Conservation (phyloP, 495 filamentous ascomycete species). For the Oidiodendron maius region DNA sequence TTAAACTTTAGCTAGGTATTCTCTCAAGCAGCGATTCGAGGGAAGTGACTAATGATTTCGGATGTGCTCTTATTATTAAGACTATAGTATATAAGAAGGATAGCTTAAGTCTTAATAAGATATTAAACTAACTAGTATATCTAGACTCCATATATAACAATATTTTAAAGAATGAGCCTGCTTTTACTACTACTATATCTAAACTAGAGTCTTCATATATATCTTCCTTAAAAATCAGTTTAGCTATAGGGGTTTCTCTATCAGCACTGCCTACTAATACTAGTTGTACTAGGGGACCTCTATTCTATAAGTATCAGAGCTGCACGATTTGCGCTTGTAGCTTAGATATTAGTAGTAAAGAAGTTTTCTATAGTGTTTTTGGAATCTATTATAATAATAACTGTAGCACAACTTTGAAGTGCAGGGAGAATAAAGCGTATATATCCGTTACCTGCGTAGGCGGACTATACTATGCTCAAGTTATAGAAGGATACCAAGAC, state of each 20-base stretch:
- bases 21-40: no score
- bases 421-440: neutral
- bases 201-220: no score
- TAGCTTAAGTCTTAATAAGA: slow-evolving; percentile 1
- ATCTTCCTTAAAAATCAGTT: neutral
- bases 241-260: neutral
- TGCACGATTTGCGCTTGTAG: neutral
- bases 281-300: neutral
- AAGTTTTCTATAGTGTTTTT: neutral
- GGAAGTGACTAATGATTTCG: no score
- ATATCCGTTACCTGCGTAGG: neutral
- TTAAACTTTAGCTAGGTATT: no score
- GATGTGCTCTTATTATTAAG: slow-evolving; percentile 55
- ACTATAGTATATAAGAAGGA: slow-evolving; percentile 30
- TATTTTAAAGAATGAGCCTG: neutral
- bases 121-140: neutral
- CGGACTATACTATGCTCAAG: neutral
- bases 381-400: neutral
- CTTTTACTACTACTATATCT: neutral
- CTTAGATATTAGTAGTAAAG: neutral
- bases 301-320: neutral
- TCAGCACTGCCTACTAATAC: neutral
- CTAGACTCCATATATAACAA: neutral
- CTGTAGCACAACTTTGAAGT: neutral
- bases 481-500: neutral